These are phyloP conservation scores for Articulospora tetracladia DNA, from an alignment of 495 filamentous ascomycete genomes.

Conservation along the genomic window DNA sequence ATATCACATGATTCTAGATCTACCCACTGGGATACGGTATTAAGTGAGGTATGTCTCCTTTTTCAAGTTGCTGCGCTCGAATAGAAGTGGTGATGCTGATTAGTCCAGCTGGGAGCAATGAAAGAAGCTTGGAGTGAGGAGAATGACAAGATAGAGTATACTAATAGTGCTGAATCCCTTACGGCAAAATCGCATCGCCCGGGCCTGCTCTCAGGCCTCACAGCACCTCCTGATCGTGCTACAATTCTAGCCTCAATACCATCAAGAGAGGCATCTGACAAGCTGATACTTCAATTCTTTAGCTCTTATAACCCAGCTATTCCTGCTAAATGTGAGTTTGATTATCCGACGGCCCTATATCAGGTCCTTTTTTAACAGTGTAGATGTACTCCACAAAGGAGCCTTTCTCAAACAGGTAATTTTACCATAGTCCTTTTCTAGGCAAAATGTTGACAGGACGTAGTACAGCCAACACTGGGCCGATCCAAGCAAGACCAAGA, in stretches of 20 bases:
- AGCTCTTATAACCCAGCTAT: slow-evolving; percentile 41
- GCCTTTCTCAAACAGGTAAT: slow-evolving; percentile 23
- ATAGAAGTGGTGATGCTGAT: background rate
- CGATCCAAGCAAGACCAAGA: slow-evolving; percentile 31
- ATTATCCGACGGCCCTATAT: background rate
- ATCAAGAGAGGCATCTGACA: slow-evolving; percentile 33
- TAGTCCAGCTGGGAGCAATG: slow-evolving; percentile 26
- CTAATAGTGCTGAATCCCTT: slow-evolving; percentile 16
- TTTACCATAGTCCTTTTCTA: background rate
- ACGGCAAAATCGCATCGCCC: slow-evolving; percentile 20
- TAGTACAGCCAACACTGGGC: slow-evolving; percentile 46
- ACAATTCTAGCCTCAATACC: slow-evolving; percentile 40
- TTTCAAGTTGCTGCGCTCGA: background rate
- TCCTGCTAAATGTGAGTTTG: slow-evolving; percentile 24
- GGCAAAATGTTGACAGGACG: background rate
- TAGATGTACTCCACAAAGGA: slow-evolving; percentile 19
- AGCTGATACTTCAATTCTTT: slow-evolving; percentile 45
- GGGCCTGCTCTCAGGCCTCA: slow-evolving; percentile 15
- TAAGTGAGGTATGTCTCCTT: slow-evolving; percentile 36
- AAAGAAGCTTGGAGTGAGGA: slow-evolving; percentile 32
- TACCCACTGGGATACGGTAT: slow-evolving; percentile 45
- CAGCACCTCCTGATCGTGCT: slow-evolving; percentile 25
- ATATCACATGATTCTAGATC: slow-evolving; percentile 24
- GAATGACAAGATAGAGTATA: slow-evolving; percentile 24
- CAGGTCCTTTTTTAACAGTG: background rate